phyloP scores from a whole-genome alignment of 2,329 filamentous ascomycete species.

The Xylariaceae sp. region DNA sequence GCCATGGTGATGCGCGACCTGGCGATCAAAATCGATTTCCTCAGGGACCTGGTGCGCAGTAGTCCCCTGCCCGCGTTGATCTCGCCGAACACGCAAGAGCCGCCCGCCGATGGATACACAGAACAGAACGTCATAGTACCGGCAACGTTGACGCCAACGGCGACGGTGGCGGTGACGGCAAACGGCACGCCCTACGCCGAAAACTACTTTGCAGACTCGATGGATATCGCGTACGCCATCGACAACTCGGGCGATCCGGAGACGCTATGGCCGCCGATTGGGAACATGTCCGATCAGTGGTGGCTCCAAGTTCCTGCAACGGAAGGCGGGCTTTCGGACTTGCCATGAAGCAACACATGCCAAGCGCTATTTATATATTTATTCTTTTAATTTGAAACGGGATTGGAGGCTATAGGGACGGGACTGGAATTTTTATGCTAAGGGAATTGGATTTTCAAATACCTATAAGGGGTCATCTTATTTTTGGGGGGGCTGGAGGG shows the following conservation, averaged over 20 bases:
- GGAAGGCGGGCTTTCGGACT: background rate
- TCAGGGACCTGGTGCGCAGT: constrained; percentile 14
- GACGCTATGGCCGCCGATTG: constrained; percentile 23
- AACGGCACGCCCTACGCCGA: constrained; percentile 11
- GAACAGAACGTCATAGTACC: background rate
- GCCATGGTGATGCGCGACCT: constrained; percentile 23
- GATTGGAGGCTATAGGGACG: no score
- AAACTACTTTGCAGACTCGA: constrained; percentile 14
- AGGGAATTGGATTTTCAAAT: no score
- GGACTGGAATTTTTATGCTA: no score
- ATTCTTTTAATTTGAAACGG: no score
- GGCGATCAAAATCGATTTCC: constrained; percentile 22
- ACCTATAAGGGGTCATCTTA: no score
- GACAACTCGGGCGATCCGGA: constrained; percentile 21
- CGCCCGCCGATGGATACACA: background rate
- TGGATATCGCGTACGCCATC: constrained; percentile 23
- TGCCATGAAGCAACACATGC: background rate
- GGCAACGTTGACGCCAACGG: background rate
- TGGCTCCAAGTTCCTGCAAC: constrained; percentile 13
- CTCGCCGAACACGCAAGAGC: background rate
- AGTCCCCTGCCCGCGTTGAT: constrained; percentile 7
- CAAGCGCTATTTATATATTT: background rate
- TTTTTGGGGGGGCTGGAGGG: no score
- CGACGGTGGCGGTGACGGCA: constrained; percentile 2
- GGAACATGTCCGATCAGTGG: constrained; percentile 20